Evolutionary conservation across 352 stramenopile genomes (phyloP), one percentile per base, ranked within the genome.

Genomic region (Globisporangium polare): DNA sequence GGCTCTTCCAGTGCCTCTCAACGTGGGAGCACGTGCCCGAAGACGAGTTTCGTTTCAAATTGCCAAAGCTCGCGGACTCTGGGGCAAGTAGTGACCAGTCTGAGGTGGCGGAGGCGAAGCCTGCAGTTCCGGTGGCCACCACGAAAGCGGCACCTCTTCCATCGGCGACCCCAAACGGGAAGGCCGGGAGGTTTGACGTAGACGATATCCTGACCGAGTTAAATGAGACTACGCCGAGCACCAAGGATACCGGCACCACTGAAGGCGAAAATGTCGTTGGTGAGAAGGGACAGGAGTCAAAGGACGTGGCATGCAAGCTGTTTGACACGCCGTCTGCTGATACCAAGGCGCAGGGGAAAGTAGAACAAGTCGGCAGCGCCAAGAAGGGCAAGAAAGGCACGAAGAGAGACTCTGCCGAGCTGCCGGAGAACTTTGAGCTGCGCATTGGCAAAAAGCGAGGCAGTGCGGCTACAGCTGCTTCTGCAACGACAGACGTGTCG

Each of bases 1-100:
- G 87, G 87, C 66, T 95, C 15, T 79, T 94, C 24, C 68, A 78
- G 29, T 95, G 83, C 49, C 53, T 94, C 37, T 63, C 69, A 0
- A 65, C 80, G 58, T 95, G 87, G 87, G 71, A 75, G 43, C 69
- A 91, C 58, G 65, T 92, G 0, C 37, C 73, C 0, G 84, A 93
- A 70, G 69, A 73, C 56, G 53, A 53, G 7, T 91, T 83, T 47
- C 73, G 65, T 8, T 89, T 73, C 61, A 75, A 58, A 35, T 57
- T 49, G 15, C 35, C 49, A 33, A 69, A 60, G 22, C 22, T 50
- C 3, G 33, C 33, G 7, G 45, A 66, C 9, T 26, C 51, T 0
- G 22, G 5, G 0, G 18, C 37, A 43, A 7, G 15, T 8, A 13
- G 4, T n/a, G 37, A 43, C 37, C 37, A 46, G 37, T 18, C 46